Conservation (phyloP, 805 yeast genomes). For the Wickerhamiella slavikovae region DNA sequence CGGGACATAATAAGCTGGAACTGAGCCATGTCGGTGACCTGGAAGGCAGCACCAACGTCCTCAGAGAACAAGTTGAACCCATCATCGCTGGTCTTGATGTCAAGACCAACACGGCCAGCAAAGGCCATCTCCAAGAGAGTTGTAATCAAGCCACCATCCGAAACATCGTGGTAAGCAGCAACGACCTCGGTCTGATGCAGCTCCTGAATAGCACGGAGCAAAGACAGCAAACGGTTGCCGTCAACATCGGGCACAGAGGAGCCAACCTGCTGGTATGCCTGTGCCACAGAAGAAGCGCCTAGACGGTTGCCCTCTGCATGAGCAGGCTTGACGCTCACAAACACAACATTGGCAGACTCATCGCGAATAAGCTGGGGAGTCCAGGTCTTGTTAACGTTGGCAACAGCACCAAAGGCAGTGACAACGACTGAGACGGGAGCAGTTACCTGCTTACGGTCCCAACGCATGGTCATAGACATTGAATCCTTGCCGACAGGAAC, state of each 20-base stretch:
- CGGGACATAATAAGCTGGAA: conserved; percentile 36
- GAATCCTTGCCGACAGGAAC: conserved; percentile 98
- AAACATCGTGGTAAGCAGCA: conserved; percentile 81
- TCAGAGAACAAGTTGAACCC: conserved; percentile 61
- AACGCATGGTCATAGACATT: conserved; percentile 97
- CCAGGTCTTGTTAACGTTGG: conserved; percentile 78
- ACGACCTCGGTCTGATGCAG: conserved; percentile 49
- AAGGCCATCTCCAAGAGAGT: conserved; percentile 90
- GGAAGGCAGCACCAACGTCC: conserved; percentile 94
- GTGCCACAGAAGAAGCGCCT: conserved; percentile 92
- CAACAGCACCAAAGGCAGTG: conserved; percentile 82
- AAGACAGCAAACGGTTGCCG: conserved; percentile 37
- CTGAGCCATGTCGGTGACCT: conserved; percentile 35
- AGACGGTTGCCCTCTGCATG: conserved; percentile 25
- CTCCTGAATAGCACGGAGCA: conserved; percentile 46
- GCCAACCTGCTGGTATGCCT: conserved; percentile 80
- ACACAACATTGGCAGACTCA: conserved; percentile 54
- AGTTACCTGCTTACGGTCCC: conserved; percentile 70
- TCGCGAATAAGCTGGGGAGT: conserved; percentile 56
- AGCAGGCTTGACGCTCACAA: conserved; percentile 34
- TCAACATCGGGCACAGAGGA: conserved; percentile 65
- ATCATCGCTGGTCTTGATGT: conserved; percentile 24
- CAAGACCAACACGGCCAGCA: conserved; percentile 77
- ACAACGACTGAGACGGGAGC: conserved; percentile 86
- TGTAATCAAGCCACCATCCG: conserved; percentile 87